Evolutionary conservation across 345 rosid species (phyloP), one percentile per base, ranked within the genome.

Genomic region (Gossypioides kirkii): DNA sequence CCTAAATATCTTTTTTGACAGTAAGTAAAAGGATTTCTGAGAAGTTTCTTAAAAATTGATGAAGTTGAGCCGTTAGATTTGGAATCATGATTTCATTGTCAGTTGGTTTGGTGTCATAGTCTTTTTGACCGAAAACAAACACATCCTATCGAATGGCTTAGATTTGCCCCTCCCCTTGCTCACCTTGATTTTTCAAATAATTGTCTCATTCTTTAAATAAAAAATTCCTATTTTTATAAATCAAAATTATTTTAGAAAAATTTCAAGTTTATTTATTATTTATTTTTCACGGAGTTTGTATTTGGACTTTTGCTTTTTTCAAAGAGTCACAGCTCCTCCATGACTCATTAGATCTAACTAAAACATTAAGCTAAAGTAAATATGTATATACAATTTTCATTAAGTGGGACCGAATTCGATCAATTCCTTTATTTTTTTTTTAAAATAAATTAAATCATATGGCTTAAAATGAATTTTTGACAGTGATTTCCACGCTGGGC

Each of bases 381-480:
- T 5, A 32, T 32, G 38, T 32, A 32, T 32, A 32, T n/a, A 47
- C 61, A 73, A 58, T 25, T 59, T 10, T 16, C 0, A 36, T 50
- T 3, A 17, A 23, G 80, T 78, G 85, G 90, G 87, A n/a, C 82
- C 87, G 41, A 17, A 0, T 28, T 70, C 56, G 60, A 83, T 58
- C 63, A 42, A 8, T 47, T 18, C 66, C n/a, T n/a, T n/a, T n/a
- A n/a, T 32, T 32, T 7, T 32, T 32, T 58, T 72, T 73, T 70
- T 62, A 46, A n/a, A n/a, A n/a, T n/a, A n/a, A n/a, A 26, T 22
- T 79, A 23, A 70, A 85, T 86, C 75, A 53, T 16, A 79, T 47
- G 79, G 83, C 67, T 81, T 73, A 76, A 73, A 77, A 71, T 79
- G 73, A 52, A 77, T 70, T 72, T 32, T 82, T 81, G 87, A 81